These are phyloP conservation scores for Aspergillus arachidicola DNA, from an alignment of 2,329 filamentous ascomycete genomes.

Conservation along the genomic window DNA sequence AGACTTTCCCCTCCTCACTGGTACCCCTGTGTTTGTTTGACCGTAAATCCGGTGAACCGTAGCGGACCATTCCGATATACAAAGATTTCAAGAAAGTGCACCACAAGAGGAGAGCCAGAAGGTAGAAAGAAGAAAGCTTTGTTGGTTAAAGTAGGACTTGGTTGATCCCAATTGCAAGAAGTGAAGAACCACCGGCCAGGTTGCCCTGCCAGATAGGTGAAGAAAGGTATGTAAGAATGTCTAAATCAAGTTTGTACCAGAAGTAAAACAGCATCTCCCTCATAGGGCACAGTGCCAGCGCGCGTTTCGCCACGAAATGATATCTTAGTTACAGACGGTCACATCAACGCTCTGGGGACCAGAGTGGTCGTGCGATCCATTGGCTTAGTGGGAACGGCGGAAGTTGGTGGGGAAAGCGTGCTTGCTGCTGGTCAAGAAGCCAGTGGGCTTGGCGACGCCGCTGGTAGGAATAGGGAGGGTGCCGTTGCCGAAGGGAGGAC, in stretches of 20 bases:
- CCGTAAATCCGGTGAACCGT: not conserved
- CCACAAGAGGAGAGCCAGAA: constrained; percentile 3
- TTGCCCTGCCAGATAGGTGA: constrained; percentile 5
- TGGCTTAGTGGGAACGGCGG: constrained; percentile 29
- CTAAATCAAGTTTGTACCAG: constrained; percentile 22
- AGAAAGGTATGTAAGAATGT: constrained; percentile 18
- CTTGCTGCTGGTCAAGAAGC: constrained; percentile 36
- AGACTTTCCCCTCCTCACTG: constrained; percentile 2
- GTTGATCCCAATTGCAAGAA: constrained; percentile 5
- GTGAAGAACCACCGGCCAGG: constrained; percentile 15
- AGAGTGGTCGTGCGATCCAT: not conserved
- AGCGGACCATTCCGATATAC: constrained; percentile 10
- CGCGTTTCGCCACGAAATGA: constrained; percentile 21
- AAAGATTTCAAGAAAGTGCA: constrained; percentile 15
- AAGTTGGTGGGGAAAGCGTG: constrained; percentile 25
- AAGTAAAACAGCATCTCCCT: constrained; percentile 21
- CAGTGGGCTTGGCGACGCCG: constrained; percentile 26
- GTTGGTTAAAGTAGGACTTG: constrained; percentile 15
- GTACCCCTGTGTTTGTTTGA: not conserved
- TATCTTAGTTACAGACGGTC: constrained; percentile 21
- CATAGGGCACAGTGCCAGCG: constrained; percentile 31
- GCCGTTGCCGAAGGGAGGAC: constrained; percentile 25
- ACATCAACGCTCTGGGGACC: not conserved
- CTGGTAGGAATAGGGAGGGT: constrained; percentile 17
- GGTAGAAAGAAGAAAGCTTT: constrained; percentile 13